These are phyloP conservation scores for Trichoderma gamsii DNA, from an alignment of 495 filamentous ascomycete species.

Conservation along the genomic window DNA sequence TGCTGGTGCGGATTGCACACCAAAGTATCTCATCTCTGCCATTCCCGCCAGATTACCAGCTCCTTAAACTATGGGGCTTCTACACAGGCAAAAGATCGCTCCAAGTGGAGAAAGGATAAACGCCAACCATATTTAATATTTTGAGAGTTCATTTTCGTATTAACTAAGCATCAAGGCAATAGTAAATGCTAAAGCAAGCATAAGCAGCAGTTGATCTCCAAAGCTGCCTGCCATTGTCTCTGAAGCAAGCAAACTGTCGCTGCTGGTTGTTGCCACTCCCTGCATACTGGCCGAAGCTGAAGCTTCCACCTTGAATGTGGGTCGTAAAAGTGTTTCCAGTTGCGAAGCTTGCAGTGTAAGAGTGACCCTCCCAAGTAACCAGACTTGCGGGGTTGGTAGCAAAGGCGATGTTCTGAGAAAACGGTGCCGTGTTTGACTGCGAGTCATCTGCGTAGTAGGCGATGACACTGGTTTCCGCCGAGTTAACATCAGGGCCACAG, in stretches of 20 bases:
- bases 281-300: neutral
- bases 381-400: neutral
- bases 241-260: slow-evolving; percentile 1
- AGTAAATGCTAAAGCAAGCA: slow-evolving; percentile 7
- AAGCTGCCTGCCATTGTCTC: neutral
- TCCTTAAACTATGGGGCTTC: too few relatives aligned
- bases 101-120: neutral
- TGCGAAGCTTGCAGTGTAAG: neutral
- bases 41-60: too few relatives aligned
- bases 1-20: too few relatives aligned
- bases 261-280: neutral
- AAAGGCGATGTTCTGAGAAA: neutral
- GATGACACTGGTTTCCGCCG: neutral
- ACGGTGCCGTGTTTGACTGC: neutral
- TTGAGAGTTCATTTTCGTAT: neutral
- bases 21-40: too few relatives aligned
- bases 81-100: neutral
- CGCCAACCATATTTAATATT: neutral
- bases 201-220: neutral
- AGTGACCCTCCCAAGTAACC: neutral
- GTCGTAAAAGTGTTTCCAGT: neutral
- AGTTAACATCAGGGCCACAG: neutral
- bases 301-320: neutral
- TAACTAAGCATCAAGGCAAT: neutral
- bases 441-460: slow-evolving; percentile 4